These are phyloP conservation scores for Citrus inodora DNA, from an alignment of 345 rosid species.

Conservation along the genomic window DNA sequence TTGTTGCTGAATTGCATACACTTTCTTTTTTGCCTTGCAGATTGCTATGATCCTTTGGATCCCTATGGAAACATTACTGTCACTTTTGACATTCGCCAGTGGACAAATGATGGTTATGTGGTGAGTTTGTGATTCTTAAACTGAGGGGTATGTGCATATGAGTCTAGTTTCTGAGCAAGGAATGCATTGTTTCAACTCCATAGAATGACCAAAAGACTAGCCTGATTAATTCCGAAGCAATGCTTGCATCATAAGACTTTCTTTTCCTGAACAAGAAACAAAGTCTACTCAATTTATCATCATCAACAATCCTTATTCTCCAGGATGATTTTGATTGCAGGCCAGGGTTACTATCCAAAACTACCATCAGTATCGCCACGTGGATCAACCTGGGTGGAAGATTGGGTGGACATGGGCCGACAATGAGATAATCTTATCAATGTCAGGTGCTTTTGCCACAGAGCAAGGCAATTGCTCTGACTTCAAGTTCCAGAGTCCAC, in stretches of 20 bases:
- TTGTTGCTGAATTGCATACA: neutral
- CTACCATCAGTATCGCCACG: constrained; percentile 41
- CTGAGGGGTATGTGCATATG: neutral
- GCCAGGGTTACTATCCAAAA: constrained; percentile 56
- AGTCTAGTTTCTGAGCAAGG: neutral
- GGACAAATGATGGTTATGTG: constrained; percentile 44
- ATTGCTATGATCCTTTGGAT: constrained; percentile 63
- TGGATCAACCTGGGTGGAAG: constrained; percentile 52
- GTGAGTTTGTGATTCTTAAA: constrained; percentile 29
- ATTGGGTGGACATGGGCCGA: constrained; percentile 55
- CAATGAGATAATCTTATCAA: constrained; percentile 41
- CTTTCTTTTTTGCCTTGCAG: constrained; percentile 31
- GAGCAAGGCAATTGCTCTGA: constrained; percentile 45
- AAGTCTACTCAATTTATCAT: neutral
- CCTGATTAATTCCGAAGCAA: neutral
- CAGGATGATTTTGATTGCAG: constrained; percentile 20
- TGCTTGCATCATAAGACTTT: too few relatives aligned
- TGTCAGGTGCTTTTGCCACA: constrained; percentile 55
- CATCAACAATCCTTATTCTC: neutral
- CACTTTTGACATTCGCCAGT: constrained; percentile 40
- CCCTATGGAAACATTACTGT: constrained; percentile 53
- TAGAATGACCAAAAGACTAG: neutral
- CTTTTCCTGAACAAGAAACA: too few relatives aligned
- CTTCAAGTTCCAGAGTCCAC: constrained; percentile 31
- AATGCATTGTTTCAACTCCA: neutral